These are phyloP conservation scores for Diaporthe australafricana DNA, from an alignment of 2,329 filamentous ascomycete genomes.

Conservation along the genomic window DNA sequence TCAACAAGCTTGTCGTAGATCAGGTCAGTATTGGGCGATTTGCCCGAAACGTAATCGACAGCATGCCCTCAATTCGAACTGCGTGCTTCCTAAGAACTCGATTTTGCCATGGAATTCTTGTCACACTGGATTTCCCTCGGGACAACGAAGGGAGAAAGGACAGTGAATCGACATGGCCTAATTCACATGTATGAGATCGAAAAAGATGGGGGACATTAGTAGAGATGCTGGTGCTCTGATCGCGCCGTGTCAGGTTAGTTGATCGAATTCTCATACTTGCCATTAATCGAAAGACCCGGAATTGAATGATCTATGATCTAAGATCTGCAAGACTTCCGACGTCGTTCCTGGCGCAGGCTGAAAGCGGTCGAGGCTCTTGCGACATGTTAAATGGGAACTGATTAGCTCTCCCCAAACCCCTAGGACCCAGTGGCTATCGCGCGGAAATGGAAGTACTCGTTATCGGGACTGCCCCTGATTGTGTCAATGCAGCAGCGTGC, in stretches of 20 bases:
- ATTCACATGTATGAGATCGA: background rate
- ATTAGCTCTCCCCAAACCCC: background rate
- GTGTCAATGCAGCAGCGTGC: background rate
- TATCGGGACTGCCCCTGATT: slow-evolving; percentile 1
- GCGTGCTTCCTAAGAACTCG: too few relatives aligned
- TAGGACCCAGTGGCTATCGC: background rate
- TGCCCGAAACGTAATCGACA: background rate
- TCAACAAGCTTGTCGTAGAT: background rate
- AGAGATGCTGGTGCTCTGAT: background rate
- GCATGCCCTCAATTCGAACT: background rate
- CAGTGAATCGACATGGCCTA: background rate
- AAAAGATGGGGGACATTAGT: background rate
- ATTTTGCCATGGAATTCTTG: background rate
- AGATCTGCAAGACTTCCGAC: background rate
- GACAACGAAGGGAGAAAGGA: background rate
- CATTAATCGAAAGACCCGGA: background rate
- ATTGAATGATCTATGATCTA: background rate
- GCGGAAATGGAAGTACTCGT: background rate
- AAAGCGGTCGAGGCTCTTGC: slow-evolving; percentile 5
- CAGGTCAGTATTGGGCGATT: background rate
- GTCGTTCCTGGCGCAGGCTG: background rate
- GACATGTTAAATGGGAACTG: slow-evolving; percentile 5
- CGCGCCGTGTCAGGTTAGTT: background rate
- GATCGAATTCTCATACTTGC: background rate
- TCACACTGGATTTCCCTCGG: too few relatives aligned